Percentiles rank a stretch among this genome's conserved stretches.
phyloP scores from a whole-genome alignment of 257 asterid genomes.

The Capsicum baccatum region DNA sequence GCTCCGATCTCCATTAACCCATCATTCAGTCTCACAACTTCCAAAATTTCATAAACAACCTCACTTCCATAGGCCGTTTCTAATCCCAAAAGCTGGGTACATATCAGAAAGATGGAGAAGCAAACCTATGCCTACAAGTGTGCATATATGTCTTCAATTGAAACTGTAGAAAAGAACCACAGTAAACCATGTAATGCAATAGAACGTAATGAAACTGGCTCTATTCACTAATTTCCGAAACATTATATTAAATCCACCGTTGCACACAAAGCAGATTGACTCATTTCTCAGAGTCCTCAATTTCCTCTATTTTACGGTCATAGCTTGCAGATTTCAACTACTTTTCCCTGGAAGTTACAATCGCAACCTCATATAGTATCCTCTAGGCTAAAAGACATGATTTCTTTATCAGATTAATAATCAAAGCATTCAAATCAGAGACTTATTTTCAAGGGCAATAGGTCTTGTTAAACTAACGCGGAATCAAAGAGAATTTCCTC shows the following conservation, averaged over 20 bases:
- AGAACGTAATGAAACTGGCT: constrained; percentile 10
- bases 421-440: background rate
- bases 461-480: background rate
- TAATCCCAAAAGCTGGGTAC: background rate
- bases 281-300: background rate
- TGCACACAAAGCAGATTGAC: background rate
- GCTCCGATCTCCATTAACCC: background rate
- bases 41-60: background rate
- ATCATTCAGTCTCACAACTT: background rate
- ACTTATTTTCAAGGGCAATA: constrained; percentile 1
- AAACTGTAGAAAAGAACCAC: background rate
- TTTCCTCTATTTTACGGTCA: constrained; percentile 3
- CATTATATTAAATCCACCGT: background rate
- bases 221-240: background rate
- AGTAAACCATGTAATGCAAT: background rate
- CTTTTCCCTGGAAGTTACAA: background rate
- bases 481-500: constrained; percentile 10
- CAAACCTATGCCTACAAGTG: background rate
- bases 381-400: background rate
- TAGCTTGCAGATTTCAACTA: background rate
- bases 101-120: constrained; percentile 17
- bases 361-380: background rate
- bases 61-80: background rate
- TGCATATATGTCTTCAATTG: background rate
- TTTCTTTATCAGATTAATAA: background rate